Conservation (phyloP, 2,329 filamentous ascomycete genomes). For the Macroventuria anomochaeta region DNA sequence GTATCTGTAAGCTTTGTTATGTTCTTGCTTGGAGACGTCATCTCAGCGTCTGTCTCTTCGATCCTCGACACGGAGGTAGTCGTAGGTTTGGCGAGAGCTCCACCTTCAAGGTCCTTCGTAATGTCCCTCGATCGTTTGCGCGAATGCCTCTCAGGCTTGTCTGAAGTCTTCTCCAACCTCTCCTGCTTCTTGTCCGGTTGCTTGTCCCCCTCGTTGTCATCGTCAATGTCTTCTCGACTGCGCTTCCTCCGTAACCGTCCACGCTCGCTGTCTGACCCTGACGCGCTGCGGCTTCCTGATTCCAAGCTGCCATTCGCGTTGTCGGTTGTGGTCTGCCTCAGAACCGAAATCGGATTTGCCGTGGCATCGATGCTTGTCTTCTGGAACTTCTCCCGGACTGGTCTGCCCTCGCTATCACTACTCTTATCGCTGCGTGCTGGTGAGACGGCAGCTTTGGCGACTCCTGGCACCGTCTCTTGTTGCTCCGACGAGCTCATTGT, state of each 20-base stretch:
- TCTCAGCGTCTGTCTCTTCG: conserved; percentile 41
- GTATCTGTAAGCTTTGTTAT: conserved; percentile 12
- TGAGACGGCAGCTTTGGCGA: conserved; percentile 25
- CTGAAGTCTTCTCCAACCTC: conserved; percentile 26
- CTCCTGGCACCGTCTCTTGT: conserved; percentile 20
- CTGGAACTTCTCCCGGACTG: conserved; percentile 66
- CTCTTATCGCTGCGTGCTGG: conserved; percentile 50
- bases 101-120: conserved; percentile 40
- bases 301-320: conserved; percentile 32
- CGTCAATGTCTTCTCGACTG: conserved; percentile 55
- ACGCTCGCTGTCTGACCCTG: conserved; percentile 47
- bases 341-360: conserved; percentile 24
- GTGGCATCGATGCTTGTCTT: conserved; percentile 63
- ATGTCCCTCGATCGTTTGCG: conserved; percentile 58
- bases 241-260: conserved; percentile 53
- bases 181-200: conserved; percentile 44
- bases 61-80: conserved; percentile 41
- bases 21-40: conserved; percentile 30
- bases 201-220: conserved; percentile 43
- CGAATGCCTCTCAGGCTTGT: conserved; percentile 48
- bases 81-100: conserved; percentile 41
- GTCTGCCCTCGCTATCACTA: conserved; percentile 60
- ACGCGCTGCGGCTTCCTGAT: conserved; percentile 35
- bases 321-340: conserved; percentile 34
- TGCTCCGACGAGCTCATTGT: conserved; percentile 39